Conservation (phyloP, 1,284 basidiomycete species). For the Marasmius tenuissimus region DNA sequence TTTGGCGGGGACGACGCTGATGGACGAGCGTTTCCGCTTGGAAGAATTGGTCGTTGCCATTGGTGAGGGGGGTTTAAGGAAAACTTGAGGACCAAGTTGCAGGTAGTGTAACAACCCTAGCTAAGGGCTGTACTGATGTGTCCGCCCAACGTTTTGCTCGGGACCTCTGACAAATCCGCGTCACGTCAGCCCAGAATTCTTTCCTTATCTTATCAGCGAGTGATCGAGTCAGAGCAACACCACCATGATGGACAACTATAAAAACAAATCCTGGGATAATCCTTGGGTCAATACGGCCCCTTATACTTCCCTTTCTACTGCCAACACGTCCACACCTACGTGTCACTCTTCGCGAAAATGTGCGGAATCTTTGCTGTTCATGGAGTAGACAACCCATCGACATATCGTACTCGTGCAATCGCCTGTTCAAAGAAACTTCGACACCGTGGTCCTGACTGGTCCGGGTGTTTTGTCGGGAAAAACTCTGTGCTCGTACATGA, state of each 20-base stretch:
- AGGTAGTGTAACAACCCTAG: neutral
- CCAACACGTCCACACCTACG: neutral
- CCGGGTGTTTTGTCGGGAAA: slow-evolving; percentile 86
- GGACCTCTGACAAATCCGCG: neutral
- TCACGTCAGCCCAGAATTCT: neutral
- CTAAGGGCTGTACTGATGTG: neutral
- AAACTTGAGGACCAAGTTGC: neutral
- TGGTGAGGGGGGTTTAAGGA: neutral
- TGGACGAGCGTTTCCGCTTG: slow-evolving; percentile 39
- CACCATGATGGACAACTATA: slow-evolving; percentile 8
- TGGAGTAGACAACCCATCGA: slow-evolving; percentile 69
- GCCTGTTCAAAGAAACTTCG: slow-evolving; percentile 87
- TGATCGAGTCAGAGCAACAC: slow-evolving; percentile 24
- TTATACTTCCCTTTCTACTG: neutral
- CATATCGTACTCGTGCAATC: slow-evolving; percentile 74
- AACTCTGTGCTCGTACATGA: slow-evolving; percentile 85
- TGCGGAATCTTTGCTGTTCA: slow-evolving; percentile 90
- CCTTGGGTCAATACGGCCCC: neutral
- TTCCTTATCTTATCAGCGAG: neutral
- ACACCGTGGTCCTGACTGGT: slow-evolving; percentile 97
- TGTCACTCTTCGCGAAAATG: slow-evolving; percentile 46
- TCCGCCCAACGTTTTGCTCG: neutral
- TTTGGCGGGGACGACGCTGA: slow-evolving; percentile 76
- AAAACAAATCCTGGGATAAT: neutral
- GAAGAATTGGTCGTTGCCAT: slow-evolving; percentile 33